phyloP scores from a whole-genome alignment of 805 yeast genomes.

The Zygoascus biomembranicola region DNA sequence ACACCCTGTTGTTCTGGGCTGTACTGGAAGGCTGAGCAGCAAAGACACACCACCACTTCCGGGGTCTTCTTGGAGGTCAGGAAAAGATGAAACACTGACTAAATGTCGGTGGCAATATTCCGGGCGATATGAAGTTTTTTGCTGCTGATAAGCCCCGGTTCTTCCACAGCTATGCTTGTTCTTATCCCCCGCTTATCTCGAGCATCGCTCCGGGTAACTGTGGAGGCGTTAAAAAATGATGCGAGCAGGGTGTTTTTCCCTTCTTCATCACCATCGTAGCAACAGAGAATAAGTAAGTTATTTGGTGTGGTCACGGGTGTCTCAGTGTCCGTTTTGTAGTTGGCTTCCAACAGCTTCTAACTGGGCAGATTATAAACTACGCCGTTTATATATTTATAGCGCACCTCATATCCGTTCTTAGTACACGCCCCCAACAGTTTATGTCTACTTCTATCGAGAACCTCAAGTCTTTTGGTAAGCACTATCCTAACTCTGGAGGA shows the following conservation, averaged over 20 bases:
- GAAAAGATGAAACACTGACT: not conserved
- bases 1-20: not conserved
- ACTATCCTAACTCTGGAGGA: no score
- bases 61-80: not conserved
- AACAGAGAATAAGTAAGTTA: not conserved
- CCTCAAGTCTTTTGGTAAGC: slow-evolving; percentile 37
- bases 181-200: not conserved
- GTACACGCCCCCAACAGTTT: slow-evolving; percentile 22
- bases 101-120: not conserved
- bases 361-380: not conserved
- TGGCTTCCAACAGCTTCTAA: not conserved
- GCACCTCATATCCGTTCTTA: not conserved
- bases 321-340: not conserved
- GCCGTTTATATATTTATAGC: not conserved
- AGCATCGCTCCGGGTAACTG: not conserved
- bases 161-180: not conserved
- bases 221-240: not conserved
- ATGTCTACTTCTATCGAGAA: slow-evolving; percentile 75
- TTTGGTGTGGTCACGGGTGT: not conserved
- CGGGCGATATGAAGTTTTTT: no score
- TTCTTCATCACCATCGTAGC: not conserved
- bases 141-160: not conserved
- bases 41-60: no score
- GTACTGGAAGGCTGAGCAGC: not conserved
- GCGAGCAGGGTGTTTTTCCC: not conserved